phyloP scores from a whole-genome alignment of 805 yeast species.

The Blastobotrys parvus region DNA sequence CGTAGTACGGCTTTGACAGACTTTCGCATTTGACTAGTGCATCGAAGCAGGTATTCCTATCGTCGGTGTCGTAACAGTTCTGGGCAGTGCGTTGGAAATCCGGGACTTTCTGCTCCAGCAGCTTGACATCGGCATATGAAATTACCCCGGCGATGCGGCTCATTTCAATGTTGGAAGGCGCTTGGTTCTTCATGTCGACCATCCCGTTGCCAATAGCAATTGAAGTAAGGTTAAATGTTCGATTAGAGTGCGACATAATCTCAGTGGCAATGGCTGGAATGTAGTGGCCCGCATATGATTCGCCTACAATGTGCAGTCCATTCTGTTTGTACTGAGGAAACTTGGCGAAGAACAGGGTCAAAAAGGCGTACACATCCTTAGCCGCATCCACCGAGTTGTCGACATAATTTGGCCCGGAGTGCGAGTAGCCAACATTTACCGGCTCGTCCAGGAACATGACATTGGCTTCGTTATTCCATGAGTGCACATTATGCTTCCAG shows the following conservation, averaged over 20 bases:
- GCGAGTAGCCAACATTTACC: conserved; percentile 74
- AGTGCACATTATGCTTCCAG: conserved; percentile 65
- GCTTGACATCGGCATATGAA: conserved; percentile 63
- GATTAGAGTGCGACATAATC: conserved; percentile 47
- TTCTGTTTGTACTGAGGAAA: conserved; percentile 43
- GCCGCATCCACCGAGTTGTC: conserved; percentile 70
- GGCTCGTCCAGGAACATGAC: conserved; percentile 86
- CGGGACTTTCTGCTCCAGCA: conserved; percentile 56
- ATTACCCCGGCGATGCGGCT: conserved; percentile 37
- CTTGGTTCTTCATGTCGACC: conserved; percentile 73
- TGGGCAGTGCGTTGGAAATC: conserved; percentile 65
- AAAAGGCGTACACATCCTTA: conserved; percentile 63
- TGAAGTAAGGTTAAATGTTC: conserved; percentile 63
- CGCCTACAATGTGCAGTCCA: conserved; percentile 74
- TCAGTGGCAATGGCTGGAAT: conserved; percentile 77
- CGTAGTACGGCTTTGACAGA: conserved; percentile 59
- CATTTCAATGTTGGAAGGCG: conserved; percentile 77
- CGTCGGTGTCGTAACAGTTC: conserved; percentile 61
- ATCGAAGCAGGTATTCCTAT: conserved; percentile 80
- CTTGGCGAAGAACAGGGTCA: conserved; percentile 64
- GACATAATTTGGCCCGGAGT: conserved; percentile 51
- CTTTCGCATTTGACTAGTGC: conserved; percentile 81
- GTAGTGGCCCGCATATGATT: conserved; percentile 78
- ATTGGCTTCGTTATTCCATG: conserved; percentile 82
- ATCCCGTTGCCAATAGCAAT: conserved; percentile 81